Conservation (phyloP, 306 rosid species). For the Hippophae gyantsensis region DNA sequence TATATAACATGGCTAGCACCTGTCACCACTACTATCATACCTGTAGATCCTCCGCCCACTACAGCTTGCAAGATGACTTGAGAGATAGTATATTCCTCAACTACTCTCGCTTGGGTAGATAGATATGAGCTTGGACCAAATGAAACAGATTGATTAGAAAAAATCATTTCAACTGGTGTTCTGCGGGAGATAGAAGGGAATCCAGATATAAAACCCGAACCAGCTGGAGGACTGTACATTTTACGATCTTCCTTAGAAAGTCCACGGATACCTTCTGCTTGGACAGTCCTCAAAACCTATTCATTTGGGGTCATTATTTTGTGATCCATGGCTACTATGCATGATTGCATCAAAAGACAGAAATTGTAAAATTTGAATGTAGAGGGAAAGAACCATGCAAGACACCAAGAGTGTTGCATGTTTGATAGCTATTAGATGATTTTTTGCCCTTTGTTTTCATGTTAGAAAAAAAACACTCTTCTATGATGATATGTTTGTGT, state of each 20-base stretch:
- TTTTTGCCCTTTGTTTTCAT: too few relatives aligned
- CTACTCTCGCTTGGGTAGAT: slow-evolving; percentile 84
- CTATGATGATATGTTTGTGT: neutral
- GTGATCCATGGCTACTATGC: neutral
- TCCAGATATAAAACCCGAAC: slow-evolving; percentile 90
- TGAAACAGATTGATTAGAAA: slow-evolving; percentile 42
- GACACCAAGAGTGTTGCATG: too few relatives aligned
- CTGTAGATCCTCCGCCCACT: slow-evolving; percentile 53
- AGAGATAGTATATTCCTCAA: slow-evolving; percentile 82
- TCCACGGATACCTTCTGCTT: slow-evolving; percentile 79
- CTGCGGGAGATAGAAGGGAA: slow-evolving; percentile 54
- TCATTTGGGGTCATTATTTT: slow-evolving; percentile 9
- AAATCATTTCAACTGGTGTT: slow-evolving; percentile 38
- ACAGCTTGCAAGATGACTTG: slow-evolving; percentile 53
- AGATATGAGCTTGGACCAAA: slow-evolving; percentile 90
- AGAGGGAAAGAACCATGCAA: neutral
- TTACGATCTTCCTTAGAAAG: slow-evolving; percentile 77
- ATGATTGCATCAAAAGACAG: neutral
- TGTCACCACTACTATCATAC: slow-evolving; percentile 77
- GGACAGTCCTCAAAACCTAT: slow-evolving; percentile 82
- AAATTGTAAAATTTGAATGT: slow-evolving; percentile 5
- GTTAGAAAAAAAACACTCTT: too few relatives aligned
- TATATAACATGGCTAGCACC: slow-evolving; percentile 83
- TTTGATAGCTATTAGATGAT: too few relatives aligned
- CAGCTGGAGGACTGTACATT: slow-evolving; percentile 82